phyloP scores from a whole-genome alignment of 73 alveolate genomes.

The Effrenium voratum region DNA sequence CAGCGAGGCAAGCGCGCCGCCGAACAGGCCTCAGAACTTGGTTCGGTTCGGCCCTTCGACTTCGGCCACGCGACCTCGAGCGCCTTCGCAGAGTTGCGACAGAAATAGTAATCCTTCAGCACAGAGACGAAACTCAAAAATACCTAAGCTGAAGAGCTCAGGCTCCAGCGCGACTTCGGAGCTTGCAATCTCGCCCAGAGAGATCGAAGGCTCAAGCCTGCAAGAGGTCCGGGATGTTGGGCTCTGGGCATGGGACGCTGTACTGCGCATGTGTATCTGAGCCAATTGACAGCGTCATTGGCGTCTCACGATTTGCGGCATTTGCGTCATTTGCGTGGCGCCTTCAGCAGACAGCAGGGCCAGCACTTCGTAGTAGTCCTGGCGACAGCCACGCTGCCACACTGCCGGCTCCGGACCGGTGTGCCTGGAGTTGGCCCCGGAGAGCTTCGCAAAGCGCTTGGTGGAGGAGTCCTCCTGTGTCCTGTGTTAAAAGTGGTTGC shows the following conservation, averaged over 20 bases:
- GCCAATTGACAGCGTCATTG: not conserved
- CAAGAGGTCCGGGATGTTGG: not conserved
- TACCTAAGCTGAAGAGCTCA: too few relatives aligned
- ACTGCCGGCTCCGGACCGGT: too few relatives aligned
- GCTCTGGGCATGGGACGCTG: not conserved
- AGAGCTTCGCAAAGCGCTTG: slow-evolving; percentile 80
- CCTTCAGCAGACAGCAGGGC: slow-evolving; percentile 62
- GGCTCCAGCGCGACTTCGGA: slow-evolving; percentile 39
- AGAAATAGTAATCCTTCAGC: slow-evolving; percentile 15
- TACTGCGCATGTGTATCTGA: not conserved
- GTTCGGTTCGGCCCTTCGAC: not conserved
- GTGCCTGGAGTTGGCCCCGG: slow-evolving; percentile 89
- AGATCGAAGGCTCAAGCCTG: slow-evolving; percentile 35
- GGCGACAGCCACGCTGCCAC: too few relatives aligned
- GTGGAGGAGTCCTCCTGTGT: slow-evolving; percentile 38
- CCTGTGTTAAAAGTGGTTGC: too few relatives aligned
- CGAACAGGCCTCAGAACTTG: slow-evolving; percentile 30
- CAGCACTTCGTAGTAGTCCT: slow-evolving; percentile 71
- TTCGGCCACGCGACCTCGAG: slow-evolving; percentile 50
- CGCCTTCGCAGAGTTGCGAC: slow-evolving; percentile 34
- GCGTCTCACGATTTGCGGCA: not conserved
- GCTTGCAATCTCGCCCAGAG: slow-evolving; percentile 78
- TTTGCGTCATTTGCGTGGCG: not conserved
- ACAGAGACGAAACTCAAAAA: too few relatives aligned
- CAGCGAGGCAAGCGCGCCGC: slow-evolving; percentile 72